Evolutionary conservation across 305 asterid species (phyloP), one percentile per base, ranked within the genome.

Genomic region (Rubia balearica): DNA sequence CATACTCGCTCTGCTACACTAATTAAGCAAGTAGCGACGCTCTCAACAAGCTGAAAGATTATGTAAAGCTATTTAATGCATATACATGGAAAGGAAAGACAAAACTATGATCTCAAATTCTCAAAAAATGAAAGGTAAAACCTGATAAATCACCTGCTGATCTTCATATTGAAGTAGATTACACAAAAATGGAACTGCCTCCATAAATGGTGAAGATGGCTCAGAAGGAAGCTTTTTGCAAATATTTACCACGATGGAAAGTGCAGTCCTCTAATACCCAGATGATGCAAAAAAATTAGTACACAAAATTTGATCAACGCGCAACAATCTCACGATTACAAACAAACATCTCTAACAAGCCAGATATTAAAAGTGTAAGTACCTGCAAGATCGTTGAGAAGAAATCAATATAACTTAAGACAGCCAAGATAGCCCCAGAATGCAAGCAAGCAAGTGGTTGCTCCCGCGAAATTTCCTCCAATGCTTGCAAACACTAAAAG

Each of bases 381-480:
- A 95, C 99, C 98, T 95, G 99, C 74, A 89, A 83, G 70, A 91
- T 89, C 3, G 99, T 91, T 19, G 99, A 86, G 80, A 92, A 89
- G 89, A 90, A 92, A 83, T 95, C 99, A 41, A 95, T 90, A 79
- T 83, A 92, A 78, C 75, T 83, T 81, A 95, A 70, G 80, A 81
- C 89, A 75, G 99, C 98, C 96, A 86, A 88, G 75, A 95, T 88
- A 56, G 96, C 97, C 51, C 98, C 98, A 43, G 98, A 82, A 24
- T 89, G 92, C 87, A 92, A 87, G 81, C 99, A 95, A 68, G 92
- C 96, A 78, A 89, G 84, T 56, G 99, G 98, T 67, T 95, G 97
- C 73, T 90, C 97, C 21, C 75, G 86, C 7, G 99, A 95, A 75
- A 95, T 88, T 79, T 84, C 91, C 85, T 90, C 92, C 41, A 95